These are phyloP conservation scores for Vigna nakashimae DNA, from an alignment of 306 rosid species.

Conservation along the genomic window DNA sequence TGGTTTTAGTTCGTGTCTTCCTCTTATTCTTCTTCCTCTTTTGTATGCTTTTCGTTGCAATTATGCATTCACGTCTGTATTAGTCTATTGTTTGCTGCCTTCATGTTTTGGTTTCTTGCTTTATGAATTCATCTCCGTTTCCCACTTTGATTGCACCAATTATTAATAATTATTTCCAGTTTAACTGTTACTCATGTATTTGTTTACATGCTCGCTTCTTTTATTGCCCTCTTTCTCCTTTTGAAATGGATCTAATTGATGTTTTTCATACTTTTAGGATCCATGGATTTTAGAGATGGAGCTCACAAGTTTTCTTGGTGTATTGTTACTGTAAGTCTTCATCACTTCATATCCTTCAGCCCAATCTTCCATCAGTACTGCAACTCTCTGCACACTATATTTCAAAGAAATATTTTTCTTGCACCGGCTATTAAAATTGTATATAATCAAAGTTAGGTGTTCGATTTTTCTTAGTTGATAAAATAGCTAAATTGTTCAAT, in stretches of 20 bases:
- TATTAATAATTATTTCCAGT: neutral
- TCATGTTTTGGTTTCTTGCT: neutral
- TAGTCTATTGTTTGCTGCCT: neutral
- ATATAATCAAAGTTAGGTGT: neutral
- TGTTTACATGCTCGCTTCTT: neutral
- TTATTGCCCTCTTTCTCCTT: neutral
- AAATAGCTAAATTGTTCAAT: neutral
- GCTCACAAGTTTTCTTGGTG: conserved; percentile 32
- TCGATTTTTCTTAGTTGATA: neutral
- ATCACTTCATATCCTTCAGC: neutral
- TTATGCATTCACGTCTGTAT: neutral
- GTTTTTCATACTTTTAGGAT: conserved; percentile 33
- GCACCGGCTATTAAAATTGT: neutral
- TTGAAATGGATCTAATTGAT: conserved; percentile 18
- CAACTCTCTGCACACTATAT: neutral
- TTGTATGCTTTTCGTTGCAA: neutral
- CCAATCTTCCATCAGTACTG: neutral
- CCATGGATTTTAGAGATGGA: conserved; percentile 40
- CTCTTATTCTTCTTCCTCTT: neutral
- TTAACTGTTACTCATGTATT: neutral
- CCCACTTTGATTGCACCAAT: neutral
- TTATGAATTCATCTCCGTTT: conserved; percentile 1
- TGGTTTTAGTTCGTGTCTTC: too few relatives aligned
- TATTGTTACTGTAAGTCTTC: conserved; percentile 44
- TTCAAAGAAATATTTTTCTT: neutral